Evolutionary conservation across 2,329 filamentous ascomycete genomes (phyloP).

Genomic region (Fusarium sp.): DNA sequence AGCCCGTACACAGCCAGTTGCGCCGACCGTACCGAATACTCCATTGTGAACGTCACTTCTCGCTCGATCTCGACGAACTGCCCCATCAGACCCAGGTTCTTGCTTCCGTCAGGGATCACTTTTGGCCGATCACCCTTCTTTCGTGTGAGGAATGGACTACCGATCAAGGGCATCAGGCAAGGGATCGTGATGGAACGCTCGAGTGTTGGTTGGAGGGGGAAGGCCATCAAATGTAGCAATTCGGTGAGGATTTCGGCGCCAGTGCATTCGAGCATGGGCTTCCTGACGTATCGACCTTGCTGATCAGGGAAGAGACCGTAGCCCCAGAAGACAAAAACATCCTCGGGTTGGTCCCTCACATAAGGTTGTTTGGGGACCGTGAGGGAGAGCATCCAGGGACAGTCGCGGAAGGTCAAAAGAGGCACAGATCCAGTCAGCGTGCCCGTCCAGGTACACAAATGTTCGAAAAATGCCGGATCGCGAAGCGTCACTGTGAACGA

Average conservation of each 20-base stretch:
- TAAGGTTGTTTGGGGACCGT: conserved; percentile 45
- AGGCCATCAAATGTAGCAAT: conserved; percentile 45
- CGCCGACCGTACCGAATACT: conserved; percentile 48
- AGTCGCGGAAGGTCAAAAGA: conserved; percentile 47
- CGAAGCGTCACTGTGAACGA: conserved; percentile 46
- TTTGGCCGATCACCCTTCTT: conserved; percentile 47
- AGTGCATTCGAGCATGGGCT: conserved; percentile 48
- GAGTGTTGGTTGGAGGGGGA: conserved; percentile 44
- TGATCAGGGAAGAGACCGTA: conserved; percentile 49
- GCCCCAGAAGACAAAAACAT: conserved; percentile 47
- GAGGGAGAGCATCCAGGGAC: conserved; percentile 48
- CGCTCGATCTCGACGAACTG: conserved; percentile 49
- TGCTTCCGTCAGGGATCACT: conserved; percentile 44
- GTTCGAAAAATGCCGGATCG: conserved; percentile 41
- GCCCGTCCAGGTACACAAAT: conserved; percentile 44
- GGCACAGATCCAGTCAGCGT: conserved; percentile 43
- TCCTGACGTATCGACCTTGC: conserved; percentile 42
- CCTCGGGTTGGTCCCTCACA: conserved; percentile 43
- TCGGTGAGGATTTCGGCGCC: conserved; percentile 47
- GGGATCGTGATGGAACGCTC: conserved; percentile 44
- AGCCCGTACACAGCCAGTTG: conserved; percentile 47
- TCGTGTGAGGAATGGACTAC: conserved; percentile 45
- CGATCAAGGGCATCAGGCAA: conserved; percentile 46
- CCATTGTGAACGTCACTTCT: conserved; percentile 50
- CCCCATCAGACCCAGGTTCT: conserved; percentile 47